These are phyloP conservation scores for Metschnikowia kunwiensis DNA, from an alignment of 805 yeast genomes.

Conservation along the genomic window DNA sequence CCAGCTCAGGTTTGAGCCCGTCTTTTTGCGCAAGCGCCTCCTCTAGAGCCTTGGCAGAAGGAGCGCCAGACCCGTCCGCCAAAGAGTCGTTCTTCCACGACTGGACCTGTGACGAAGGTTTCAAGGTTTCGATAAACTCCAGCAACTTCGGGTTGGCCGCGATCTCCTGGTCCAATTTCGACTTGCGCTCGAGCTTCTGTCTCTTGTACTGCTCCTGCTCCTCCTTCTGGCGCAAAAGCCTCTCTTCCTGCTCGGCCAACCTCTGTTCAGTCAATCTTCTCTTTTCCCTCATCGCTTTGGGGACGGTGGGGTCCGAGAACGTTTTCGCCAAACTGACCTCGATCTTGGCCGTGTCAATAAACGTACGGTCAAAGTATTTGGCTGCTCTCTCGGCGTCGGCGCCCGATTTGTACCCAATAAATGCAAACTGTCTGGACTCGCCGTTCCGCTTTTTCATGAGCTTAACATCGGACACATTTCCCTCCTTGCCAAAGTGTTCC, in stretches of 20 bases:
- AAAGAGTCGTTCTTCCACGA: slow-evolving; percentile 72
- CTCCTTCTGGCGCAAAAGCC: slow-evolving; percentile 37
- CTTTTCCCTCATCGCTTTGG: slow-evolving; percentile 51
- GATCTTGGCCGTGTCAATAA: slow-evolving; percentile 76
- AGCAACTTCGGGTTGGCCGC: slow-evolving; percentile 61
- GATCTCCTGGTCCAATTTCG: slow-evolving; percentile 57
- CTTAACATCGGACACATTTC: slow-evolving; percentile 83
- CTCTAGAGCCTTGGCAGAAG: slow-evolving; percentile 43
- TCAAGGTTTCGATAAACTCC: slow-evolving; percentile 82
- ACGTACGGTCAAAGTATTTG: slow-evolving; percentile 69
- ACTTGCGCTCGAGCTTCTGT: slow-evolving; percentile 33
- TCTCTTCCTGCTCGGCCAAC: slow-evolving; percentile 40
- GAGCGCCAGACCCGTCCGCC: slow-evolving; percentile 46
- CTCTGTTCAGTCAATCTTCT: slow-evolving; percentile 42
- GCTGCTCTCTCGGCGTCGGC: slow-evolving; percentile 79
- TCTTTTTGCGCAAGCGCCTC: slow-evolving; percentile 35
- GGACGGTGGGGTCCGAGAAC: slow-evolving; percentile 79
- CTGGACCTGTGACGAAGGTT: slow-evolving; percentile 64
- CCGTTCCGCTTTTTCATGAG: slow-evolving; percentile 79
- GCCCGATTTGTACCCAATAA: slow-evolving; percentile 75
- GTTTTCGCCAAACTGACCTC: slow-evolving; percentile 82
- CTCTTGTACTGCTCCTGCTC: slow-evolving; percentile 37
- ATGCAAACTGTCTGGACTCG: slow-evolving; percentile 88
- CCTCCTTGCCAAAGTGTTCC: slow-evolving; percentile 58
- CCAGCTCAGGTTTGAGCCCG: slow-evolving; percentile 6